Evolutionary conservation across 345 rosid genomes (phyloP).

Genomic region (Murraya koenigii): DNA sequence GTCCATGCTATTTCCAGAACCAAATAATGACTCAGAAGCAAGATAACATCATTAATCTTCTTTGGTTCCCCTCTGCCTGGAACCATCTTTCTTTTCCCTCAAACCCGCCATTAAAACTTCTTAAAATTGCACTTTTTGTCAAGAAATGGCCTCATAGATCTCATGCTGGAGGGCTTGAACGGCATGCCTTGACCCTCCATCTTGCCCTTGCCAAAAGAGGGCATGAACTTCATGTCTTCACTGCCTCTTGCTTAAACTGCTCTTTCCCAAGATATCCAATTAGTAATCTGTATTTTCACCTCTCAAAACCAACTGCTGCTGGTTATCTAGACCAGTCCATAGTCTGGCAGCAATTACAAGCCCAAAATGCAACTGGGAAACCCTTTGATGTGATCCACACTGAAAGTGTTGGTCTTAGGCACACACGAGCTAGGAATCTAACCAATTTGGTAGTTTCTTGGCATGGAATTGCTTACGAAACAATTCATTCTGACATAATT

Average conservation of each 20-base stretch:
- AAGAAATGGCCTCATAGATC: slow-evolving; percentile 90
- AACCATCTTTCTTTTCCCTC: slow-evolving; percentile 56
- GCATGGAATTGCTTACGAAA: slow-evolving; percentile 95
- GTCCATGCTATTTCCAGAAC: slow-evolving; percentile 34
- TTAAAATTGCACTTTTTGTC: slow-evolving; percentile 79
- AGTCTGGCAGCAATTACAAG: slow-evolving; percentile 66
- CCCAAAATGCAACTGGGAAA: slow-evolving; percentile 61
- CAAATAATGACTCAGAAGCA: slow-evolving; percentile 23
- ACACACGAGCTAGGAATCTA: slow-evolving; percentile 68
- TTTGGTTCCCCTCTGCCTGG: slow-evolving; percentile 65
- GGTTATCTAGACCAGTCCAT: slow-evolving; percentile 76
- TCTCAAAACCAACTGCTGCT: slow-evolving; percentile 64
- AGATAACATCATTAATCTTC: slow-evolving; percentile 54
- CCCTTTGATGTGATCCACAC: slow-evolving; percentile 87
- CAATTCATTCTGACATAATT: slow-evolving; percentile 84
- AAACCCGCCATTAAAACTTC: slow-evolving; percentile 35
- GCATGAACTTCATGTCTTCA: slow-evolving; percentile 89
- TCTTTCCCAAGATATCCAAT: slow-evolving; percentile 51
- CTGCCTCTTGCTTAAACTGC: slow-evolving; percentile 46
- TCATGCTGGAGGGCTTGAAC: slow-evolving; percentile 84
- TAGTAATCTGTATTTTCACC: slow-evolving; percentile 60
- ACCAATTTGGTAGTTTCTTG: slow-evolving; percentile 69
- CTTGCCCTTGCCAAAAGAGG: slow-evolving; percentile 79
- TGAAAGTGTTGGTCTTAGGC: slow-evolving; percentile 82
- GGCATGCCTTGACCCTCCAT: slow-evolving; percentile 85